Conservation (phyloP, 2,329 filamentous ascomycete species). For the Fusarium sp. region DNA sequence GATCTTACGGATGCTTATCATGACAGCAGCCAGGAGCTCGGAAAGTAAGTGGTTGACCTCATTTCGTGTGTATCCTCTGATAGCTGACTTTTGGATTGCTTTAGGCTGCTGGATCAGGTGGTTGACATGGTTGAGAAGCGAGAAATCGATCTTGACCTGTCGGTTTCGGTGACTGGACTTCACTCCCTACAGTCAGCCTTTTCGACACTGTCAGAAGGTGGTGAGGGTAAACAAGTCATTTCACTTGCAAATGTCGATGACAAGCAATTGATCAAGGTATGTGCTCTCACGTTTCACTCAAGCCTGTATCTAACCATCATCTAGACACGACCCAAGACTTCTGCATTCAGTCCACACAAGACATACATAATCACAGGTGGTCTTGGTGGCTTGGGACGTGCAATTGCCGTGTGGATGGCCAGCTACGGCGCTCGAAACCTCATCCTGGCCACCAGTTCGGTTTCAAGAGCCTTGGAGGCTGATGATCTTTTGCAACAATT, state of each 20-base stretch:
- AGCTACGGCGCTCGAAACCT: conserved; percentile 40
- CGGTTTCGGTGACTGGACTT: conserved; percentile 21
- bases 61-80: neutral
- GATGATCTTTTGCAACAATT: conserved; percentile 36
- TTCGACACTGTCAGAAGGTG: conserved; percentile 8
- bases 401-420: conserved; percentile 42
- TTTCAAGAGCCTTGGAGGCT: conserved; percentile 27
- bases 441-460: conserved; percentile 39
- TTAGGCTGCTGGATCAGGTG: conserved; percentile 24
- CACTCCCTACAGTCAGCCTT: conserved; percentile 25
- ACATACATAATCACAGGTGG: conserved; percentile 43
- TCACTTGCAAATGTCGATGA: conserved; percentile 11
- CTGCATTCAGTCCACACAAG: conserved; percentile 27
- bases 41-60: conserved; percentile 21
- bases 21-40: conserved; percentile 31
- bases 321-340: conserved; percentile 35
- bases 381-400: conserved; percentile 39
- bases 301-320: conserved; percentile 2
- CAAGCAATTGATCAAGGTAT: conserved; percentile 32
- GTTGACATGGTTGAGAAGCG: conserved; percentile 26
- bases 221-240: conserved; percentile 28
- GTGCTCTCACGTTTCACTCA: neutral
- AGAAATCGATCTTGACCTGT: conserved; percentile 9
- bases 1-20: conserved; percentile 35
- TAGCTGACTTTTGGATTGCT: conserved; percentile 8